These are phyloP conservation scores for Stylosanthes scabra DNA, from an alignment of 331 rosid species.

Conservation along the genomic window DNA sequence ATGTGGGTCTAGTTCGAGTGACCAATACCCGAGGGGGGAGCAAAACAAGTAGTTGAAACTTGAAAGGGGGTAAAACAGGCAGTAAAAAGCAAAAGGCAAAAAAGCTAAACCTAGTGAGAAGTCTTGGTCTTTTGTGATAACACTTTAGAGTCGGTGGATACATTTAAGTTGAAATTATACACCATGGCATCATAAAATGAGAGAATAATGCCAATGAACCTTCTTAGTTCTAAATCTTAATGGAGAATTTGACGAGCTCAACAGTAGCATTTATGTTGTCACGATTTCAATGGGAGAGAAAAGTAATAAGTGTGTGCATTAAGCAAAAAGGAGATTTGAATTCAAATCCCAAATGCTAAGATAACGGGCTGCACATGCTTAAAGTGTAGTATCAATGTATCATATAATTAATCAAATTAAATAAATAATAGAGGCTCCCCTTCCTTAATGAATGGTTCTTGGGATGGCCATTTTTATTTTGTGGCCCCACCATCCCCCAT, in stretches of 20 bases:
- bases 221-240: background rate
- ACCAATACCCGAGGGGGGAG: constrained; percentile 7
- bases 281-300: background rate
- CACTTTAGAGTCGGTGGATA: background rate
- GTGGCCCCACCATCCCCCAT: constrained; percentile 37
- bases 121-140: background rate
- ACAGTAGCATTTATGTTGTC: background rate
- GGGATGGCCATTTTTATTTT: constrained; percentile 36
- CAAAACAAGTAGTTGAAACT: constrained; percentile 16
- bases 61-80: constrained; percentile 25
- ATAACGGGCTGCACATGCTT: constrained; percentile 52
- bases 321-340: constrained; percentile 37
- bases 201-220: background rate
- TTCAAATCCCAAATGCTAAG: constrained; percentile 47
- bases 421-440: background rate
- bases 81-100: constrained; percentile 35
- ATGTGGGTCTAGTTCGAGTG: constrained; percentile 5
- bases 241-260: background rate
- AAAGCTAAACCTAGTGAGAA: constrained; percentile 24
- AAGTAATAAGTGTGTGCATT: constrained; percentile 10
- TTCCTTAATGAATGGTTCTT: constrained; percentile 25
- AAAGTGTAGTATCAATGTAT: background rate
- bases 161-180: background rate
- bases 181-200: background rate
- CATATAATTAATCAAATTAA: constrained; percentile 43